Conservation (phyloP, 2,329 filamentous ascomycete genomes). For the Triangularia verruculosa region DNA sequence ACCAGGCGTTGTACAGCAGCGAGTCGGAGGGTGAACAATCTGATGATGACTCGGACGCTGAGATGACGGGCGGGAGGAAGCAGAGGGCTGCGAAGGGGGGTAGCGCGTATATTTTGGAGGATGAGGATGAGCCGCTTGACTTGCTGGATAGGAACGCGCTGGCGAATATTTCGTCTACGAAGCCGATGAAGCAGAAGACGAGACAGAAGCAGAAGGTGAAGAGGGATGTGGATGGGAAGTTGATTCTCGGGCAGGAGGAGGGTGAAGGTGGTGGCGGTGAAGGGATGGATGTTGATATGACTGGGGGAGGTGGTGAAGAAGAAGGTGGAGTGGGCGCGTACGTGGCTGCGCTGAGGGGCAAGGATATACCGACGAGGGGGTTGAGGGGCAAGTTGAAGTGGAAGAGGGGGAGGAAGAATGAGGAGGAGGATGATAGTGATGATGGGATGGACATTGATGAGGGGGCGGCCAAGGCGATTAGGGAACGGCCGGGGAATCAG, state of each 20-base stretch:
- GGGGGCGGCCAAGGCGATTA: slow-evolving; percentile 45
- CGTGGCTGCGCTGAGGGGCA: slow-evolving; percentile 65
- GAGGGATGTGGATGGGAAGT: slow-evolving; percentile 74
- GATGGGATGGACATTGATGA: slow-evolving; percentile 45
- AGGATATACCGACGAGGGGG: slow-evolving; percentile 62
- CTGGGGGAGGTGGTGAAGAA: slow-evolving; percentile 33
- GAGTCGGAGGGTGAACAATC: slow-evolving; percentile 57
- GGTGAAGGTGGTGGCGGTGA: no score
- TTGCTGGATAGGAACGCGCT: slow-evolving; percentile 85
- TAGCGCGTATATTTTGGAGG: slow-evolving; percentile 86
- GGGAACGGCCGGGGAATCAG: slow-evolving; percentile 35
- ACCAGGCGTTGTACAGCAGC: slow-evolving; percentile 90
- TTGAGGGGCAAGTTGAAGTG: slow-evolving; percentile 69
- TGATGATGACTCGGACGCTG: slow-evolving; percentile 62
- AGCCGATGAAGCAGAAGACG: slow-evolving; percentile 65
- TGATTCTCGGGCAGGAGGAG: slow-evolving; percentile 64
- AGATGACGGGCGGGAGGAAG: slow-evolving; percentile 38
- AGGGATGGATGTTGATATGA: slow-evolving; percentile 57
- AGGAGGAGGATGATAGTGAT: slow-evolving; percentile 48
- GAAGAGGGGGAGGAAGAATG: slow-evolving; percentile 52
- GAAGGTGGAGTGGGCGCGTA: slow-evolving; percentile 64
- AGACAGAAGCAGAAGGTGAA: slow-evolving; percentile 63
- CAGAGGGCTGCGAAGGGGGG: slow-evolving; percentile 55
- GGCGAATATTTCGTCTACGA: slow-evolving; percentile 89
- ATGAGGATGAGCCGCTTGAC: slow-evolving; percentile 92